Conservation (phyloP, 257 asterid species). For the Capsicum baccatum region DNA sequence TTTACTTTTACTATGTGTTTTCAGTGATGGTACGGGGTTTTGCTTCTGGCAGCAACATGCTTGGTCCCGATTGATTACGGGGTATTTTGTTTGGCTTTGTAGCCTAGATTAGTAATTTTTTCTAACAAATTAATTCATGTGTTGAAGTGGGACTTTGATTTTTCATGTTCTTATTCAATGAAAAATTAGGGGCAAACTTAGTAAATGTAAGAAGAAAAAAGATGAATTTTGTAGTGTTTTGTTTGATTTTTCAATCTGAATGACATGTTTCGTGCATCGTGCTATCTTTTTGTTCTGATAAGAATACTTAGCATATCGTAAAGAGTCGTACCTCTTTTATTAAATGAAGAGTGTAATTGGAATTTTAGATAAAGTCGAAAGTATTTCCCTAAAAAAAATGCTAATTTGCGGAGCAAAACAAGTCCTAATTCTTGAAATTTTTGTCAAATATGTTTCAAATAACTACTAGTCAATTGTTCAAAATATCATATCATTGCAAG, state of each 20-base stretch:
- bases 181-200: neutral
- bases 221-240: too few species aligned
- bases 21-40: neutral
- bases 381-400: too few species aligned
- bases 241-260: too few species aligned
- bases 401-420: too few species aligned
- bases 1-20: neutral
- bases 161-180: neutral
- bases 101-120: too few species aligned
- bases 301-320: neutral
- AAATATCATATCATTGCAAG: neutral
- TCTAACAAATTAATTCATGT: too few species aligned
- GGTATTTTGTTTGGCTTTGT: neutral
- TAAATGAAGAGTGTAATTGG: neutral
- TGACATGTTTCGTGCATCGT: neutral
- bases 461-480: neutral
- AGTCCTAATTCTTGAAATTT: neutral
- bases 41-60: neutral
- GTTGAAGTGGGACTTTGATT: too few species aligned
- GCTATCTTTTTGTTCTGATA: neutral
- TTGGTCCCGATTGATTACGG: neutral
- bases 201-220: too few species aligned
- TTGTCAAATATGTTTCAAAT: neutral
- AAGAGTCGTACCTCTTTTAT: neutral
- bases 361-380: too few species aligned